A percentile compares a stretch with the other conserved stretches of the same genome.
Evolutionary conservation across 768 basidiomycete species (phyloP).

Genomic region (Leccinum subgranulosum): DNA sequence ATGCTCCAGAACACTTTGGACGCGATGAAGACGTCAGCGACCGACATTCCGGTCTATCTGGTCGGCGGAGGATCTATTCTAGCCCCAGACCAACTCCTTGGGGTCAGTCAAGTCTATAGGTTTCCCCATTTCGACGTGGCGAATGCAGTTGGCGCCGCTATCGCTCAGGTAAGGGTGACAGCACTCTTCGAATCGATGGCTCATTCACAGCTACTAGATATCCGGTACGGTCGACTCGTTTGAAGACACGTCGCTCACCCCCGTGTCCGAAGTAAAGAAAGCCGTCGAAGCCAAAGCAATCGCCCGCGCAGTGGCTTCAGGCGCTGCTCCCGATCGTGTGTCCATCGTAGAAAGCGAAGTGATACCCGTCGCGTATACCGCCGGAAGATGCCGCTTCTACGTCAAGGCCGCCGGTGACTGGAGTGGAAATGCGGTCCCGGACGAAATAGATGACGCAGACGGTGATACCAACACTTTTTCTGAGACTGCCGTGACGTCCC

Average conservation of each 20-base stretch:
- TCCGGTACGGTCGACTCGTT: conserved; percentile 46
- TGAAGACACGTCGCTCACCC: conserved; percentile 36
- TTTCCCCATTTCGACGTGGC: conserved; percentile 55
- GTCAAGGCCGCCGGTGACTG: conserved; percentile 61
- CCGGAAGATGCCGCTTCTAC: conserved; percentile 41
- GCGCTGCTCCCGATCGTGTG: conserved; percentile 42
- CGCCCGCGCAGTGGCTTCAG: conserved; percentile 42
- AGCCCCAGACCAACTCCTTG: conserved; percentile 46
- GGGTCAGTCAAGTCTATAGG: conserved; percentile 48
- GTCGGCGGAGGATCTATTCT: conserved; percentile 68
- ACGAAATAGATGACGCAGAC: conserved; percentile 17
- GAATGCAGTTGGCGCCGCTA: conserved; percentile 60
- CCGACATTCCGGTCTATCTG: conserved; percentile 54
- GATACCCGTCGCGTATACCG: conserved; percentile 41
- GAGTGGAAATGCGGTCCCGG: conserved; percentile 25
- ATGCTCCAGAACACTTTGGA: conserved; percentile 50
- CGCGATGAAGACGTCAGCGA: conserved; percentile 61
- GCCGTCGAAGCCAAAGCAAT: conserved; percentile 39
- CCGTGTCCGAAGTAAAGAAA: conserved; percentile 30
- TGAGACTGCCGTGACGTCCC: conserved; percentile 1
- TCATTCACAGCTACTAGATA: conserved; percentile 32
- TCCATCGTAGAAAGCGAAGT: conserved; percentile 54
- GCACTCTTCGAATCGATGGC: not conserved
- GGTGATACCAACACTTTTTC: not conserved
- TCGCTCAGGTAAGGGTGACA: conserved; percentile 30